These are phyloP conservation scores for Citrus reticulata DNA, from an alignment of 345 rosid genomes.

Conservation along the genomic window DNA sequence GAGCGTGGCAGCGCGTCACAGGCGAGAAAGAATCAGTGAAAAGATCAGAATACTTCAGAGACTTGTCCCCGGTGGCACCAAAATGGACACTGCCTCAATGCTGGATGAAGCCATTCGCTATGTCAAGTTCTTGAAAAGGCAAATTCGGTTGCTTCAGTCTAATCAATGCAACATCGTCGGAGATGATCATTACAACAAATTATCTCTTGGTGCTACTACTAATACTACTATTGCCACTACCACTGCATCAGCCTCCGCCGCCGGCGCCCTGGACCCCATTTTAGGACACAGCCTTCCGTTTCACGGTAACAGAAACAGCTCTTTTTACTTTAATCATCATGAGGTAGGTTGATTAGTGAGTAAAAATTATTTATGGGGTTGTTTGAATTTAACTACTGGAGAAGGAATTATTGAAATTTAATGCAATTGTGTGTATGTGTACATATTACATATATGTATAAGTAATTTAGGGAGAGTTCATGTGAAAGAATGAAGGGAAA, in stretches of 20 bases:
- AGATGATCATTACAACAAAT: neutral
- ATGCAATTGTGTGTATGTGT: neutral
- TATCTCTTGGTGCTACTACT: conserved; percentile 14
- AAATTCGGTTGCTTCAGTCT: conserved; percentile 68
- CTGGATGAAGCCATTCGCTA: conserved; percentile 89
- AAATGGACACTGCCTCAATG: conserved; percentile 98
- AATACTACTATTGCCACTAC: neutral
- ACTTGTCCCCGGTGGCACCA: conserved; percentile 93
- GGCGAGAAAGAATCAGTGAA: conserved; percentile 92
- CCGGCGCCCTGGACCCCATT: neutral
- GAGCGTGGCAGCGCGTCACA: conserved; percentile 90
- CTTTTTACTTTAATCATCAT: conserved; percentile 30
- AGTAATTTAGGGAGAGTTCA: conserved; percentile 10
- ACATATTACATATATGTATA: neutral
- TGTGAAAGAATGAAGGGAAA: neutral
- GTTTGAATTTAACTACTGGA: neutral
- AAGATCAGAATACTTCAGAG: conserved; percentile 85
- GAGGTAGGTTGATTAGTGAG: conserved; percentile 37
- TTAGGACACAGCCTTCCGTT: conserved; percentile 5
- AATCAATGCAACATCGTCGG: conserved; percentile 8
- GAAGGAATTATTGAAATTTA: neutral
- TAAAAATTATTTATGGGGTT: neutral
- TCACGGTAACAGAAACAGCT: neutral
- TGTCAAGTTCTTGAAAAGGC: conserved; percentile 89
- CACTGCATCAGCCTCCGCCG: neutral